Conservation (phyloP, 148 eudicot genomes). For the Chenopodium berlandieri region DNA sequence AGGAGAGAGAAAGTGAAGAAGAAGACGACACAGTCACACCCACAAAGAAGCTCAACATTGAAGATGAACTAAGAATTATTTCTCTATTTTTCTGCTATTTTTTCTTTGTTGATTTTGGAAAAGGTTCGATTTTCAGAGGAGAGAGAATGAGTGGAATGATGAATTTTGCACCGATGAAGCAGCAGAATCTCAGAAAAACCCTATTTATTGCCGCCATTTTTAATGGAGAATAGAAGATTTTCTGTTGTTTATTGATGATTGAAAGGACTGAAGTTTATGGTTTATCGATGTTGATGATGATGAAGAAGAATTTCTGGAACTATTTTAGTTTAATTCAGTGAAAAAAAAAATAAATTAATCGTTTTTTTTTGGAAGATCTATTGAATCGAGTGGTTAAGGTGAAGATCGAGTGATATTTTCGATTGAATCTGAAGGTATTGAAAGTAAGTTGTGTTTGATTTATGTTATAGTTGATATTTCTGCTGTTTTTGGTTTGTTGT, state of each 20-base stretch:
- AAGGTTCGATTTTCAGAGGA: no score
- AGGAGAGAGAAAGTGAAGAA: not conserved
- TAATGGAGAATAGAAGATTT: not conserved
- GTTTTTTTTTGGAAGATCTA: conserved; percentile 12
- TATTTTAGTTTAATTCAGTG: not conserved
- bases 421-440: conserved; percentile 14
- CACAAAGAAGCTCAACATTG: not conserved
- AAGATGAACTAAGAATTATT: not conserved
- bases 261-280: no score
- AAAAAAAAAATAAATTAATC: no score
- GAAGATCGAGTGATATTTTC: conserved; percentile 9
- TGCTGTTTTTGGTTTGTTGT: not conserved
- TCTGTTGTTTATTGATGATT: no score
- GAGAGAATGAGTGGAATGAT: not conserved
- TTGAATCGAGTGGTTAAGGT: not conserved
- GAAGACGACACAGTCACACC: not conserved
- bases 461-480: not conserved
- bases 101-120: not conserved
- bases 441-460: not conserved
- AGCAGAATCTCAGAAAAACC: not conserved
- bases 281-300: not conserved
- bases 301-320: not conserved
- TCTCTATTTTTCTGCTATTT: not conserved
- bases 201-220: not conserved
- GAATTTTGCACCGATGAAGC: not conserved